Percentiles rank a stretch among this genome's conserved stretches.
phyloP scores from a whole-genome alignment of 1,139 yeast species.

The Yamadazyma epiphylla region DNA sequence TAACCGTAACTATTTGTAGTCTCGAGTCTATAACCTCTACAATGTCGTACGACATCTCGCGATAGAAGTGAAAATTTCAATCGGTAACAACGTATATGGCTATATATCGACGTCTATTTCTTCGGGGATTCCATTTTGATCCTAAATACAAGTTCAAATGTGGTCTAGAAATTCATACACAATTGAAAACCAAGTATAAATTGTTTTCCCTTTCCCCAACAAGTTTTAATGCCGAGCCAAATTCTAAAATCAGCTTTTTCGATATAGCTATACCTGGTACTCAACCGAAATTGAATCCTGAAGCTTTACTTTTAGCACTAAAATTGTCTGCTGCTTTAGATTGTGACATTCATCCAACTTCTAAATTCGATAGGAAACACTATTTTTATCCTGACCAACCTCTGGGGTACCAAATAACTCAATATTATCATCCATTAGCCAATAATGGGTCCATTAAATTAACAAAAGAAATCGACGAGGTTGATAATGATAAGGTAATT shows the following conservation, averaged over 20 bases:
- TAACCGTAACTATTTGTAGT: too few species aligned
- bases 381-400: conserved; percentile 98
- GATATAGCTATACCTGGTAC: conserved; percentile 93
- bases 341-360: conserved; percentile 51
- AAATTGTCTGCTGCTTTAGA: conserved; percentile 71
- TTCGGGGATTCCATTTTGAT: conserved; percentile 7
- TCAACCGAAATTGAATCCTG: conserved; percentile 77
- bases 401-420: conserved; percentile 92
- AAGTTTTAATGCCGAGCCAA: conserved; percentile 55
- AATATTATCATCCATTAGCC: conserved; percentile 80
- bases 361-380: conserved; percentile 88
- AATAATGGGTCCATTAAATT: conserved; percentile 56
- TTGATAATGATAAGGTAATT: conserved; percentile 36
- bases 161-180: conserved; percentile 93
- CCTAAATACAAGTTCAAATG: conserved; percentile 53
- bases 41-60: too few species aligned
- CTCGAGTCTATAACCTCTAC: too few species aligned
- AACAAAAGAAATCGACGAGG: conserved; percentile 50
- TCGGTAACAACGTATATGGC: too few species aligned
- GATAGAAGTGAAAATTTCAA: too few species aligned
- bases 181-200: conserved; percentile 67
- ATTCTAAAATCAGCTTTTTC: conserved; percentile 68
- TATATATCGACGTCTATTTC: not conserved
- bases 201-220: conserved; percentile 65
- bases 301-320: conserved; percentile 68